Evolutionary conservation across 495 filamentous ascomycete genomes (phyloP), one percentile per base, ranked within the genome.

Genomic region (Trichoderma reesei): DNA sequence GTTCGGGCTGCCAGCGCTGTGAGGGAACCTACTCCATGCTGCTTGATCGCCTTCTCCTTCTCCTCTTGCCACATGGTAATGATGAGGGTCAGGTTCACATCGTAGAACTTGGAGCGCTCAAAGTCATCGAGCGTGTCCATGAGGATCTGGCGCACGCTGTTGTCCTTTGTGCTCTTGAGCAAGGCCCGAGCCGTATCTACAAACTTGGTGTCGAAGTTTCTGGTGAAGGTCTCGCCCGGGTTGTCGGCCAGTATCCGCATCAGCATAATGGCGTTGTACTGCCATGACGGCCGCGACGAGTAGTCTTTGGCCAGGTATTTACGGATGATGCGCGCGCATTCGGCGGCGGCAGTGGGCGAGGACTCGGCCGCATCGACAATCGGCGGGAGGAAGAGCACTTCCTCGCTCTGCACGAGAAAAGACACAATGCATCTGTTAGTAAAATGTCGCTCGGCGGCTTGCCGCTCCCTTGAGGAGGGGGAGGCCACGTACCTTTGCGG

Each of bases 211-310:
- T 96, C 93, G 8, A 97, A 70, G 71, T 96, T 91, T 64, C 87
- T 82, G 10, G 92, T 94, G 72, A 99, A 98, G 16, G 86, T 90
- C 64, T 79, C 82, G 33, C 94, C 95, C 0, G 94, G 94, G 73
- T 99, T 97, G 72, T 98, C 92, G 63, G 83, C 79, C 41, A 99
- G 79, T 71, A 99, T 99, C 46, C 94, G 87, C 63, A 92, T 83
- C 60, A 99, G 81, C 95, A 98, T 99, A 68, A 98, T 88, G 62
- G 89, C 88, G 78, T 98, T 97, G 80, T 96, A 97, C 76, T 98
- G 94, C 44, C 86, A 83, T 65, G 89, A 83, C 20, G 86, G 84
- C 78, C 69, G 72, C 42, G 63, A 65, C 68, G 70, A 73, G 72
- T 87, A 82, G 56, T 92, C 88, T 46, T 82, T 84, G 44, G 84